Conservation (phyloP, 768 basidiomycete species). For the Lactifluus rugatus region DNA sequence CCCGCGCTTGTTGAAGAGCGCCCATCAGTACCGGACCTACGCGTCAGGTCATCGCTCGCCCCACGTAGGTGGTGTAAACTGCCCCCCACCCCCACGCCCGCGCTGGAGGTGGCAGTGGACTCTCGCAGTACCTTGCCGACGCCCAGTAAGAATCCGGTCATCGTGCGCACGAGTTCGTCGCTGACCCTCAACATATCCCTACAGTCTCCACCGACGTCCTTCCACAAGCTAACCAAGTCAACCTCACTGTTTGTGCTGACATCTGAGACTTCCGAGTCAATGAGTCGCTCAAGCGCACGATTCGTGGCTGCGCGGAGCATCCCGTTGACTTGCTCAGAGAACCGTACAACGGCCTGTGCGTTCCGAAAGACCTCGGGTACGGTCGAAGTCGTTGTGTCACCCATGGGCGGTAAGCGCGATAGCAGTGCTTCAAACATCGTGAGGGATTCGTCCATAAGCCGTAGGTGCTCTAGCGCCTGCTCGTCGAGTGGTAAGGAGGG, state of each 20-base stretch:
- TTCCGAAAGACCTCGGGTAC: constrained; percentile 47
- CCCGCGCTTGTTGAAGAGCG: constrained; percentile 21
- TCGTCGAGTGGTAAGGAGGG: constrained; percentile 13
- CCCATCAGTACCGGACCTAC: constrained; percentile 28
- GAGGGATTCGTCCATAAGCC: constrained; percentile 62
- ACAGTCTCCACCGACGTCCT: constrained; percentile 58
- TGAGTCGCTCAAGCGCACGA: constrained; percentile 60
- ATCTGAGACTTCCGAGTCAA: constrained; percentile 63
- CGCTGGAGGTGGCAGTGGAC: constrained; percentile 26
- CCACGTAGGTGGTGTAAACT: constrained; percentile 40
- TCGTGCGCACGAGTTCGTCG: constrained; percentile 68
- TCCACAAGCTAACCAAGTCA: constrained; percentile 53
- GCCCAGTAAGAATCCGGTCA: constrained; percentile 70
- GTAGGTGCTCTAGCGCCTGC: constrained; percentile 44
- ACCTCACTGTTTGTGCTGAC: constrained; percentile 26
- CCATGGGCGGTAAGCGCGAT: constrained; percentile 41
- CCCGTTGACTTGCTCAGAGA: constrained; percentile 58
- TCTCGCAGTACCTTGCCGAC: constrained; percentile 64
- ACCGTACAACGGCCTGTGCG: constrained; percentile 53
- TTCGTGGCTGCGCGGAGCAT: constrained; percentile 47
- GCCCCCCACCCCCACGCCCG: constrained; percentile 11
- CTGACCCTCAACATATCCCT: constrained; percentile 61
- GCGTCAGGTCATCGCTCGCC: constrained; percentile 40
- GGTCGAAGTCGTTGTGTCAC: constrained; percentile 30
- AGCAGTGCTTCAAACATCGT: constrained; percentile 61